Evolutionary conservation across 495 filamentous ascomycete genomes (phyloP).

Genomic region (Penicillium lagena): DNA sequence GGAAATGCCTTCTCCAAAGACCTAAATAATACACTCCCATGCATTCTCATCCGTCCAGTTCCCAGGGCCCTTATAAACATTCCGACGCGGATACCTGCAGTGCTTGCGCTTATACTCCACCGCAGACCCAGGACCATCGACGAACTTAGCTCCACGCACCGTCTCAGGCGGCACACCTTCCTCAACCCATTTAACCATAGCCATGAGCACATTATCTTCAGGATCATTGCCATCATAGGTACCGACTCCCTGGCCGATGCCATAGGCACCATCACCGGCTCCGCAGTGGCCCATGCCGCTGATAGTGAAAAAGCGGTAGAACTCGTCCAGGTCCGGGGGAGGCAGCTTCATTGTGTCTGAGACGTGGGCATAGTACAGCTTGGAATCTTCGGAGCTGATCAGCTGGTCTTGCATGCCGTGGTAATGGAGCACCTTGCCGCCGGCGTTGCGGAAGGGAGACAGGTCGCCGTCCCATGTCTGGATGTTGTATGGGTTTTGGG

Average conservation of each 20-base stretch:
- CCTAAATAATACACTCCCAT: constrained; percentile 28
- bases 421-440: constrained; percentile 46
- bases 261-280: constrained; percentile 46
- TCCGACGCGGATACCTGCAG: constrained; percentile 32
- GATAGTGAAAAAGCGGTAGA: constrained; percentile 56
- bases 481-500: constrained; percentile 42
- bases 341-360: constrained; percentile 33
- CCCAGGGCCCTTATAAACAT: constrained; percentile 31
- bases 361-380: constrained; percentile 39
- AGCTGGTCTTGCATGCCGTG: constrained; percentile 43
- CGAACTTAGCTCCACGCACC: constrained; percentile 47
- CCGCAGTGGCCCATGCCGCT: constrained; percentile 50
- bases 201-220: constrained; percentile 42
- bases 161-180: constrained; percentile 47
- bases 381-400: constrained; percentile 37
- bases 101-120: constrained; percentile 35
- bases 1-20: neutral
- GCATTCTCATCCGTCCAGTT: constrained; percentile 35
- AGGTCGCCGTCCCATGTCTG: constrained; percentile 45
- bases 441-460: constrained; percentile 29
- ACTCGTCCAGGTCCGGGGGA: constrained; percentile 42
- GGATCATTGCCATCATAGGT: constrained; percentile 25
- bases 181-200: constrained; percentile 58
- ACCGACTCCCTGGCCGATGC: constrained; percentile 40
- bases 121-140: constrained; percentile 27